Conservation (phyloP, 2,329 filamentous ascomycete genomes). For the Emericellopsis cladophorae region DNA sequence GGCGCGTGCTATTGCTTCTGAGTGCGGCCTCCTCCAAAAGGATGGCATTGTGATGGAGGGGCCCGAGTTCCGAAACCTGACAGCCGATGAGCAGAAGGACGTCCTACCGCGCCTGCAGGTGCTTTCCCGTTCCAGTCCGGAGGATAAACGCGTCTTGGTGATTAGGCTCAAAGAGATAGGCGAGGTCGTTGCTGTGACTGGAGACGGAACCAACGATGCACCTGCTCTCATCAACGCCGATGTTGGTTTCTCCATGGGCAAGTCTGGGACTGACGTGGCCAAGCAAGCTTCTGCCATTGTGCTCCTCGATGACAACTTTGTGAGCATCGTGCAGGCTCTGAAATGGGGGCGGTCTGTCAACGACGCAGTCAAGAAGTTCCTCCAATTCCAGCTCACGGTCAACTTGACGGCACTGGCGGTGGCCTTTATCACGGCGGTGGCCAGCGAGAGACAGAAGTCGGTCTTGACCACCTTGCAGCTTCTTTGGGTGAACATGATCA, state of each 20-base stretch:
- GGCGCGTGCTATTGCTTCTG: constrained; percentile 64
- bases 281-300: constrained; percentile 80
- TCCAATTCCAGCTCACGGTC: constrained; percentile 71
- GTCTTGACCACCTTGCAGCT: constrained; percentile 84
- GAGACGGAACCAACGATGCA: constrained; percentile 75
- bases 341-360: constrained; percentile 72
- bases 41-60: constrained; percentile 66
- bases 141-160: constrained; percentile 65
- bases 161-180: constrained; percentile 57
- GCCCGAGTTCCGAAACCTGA: constrained; percentile 63
- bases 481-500: constrained; percentile 94
- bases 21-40: constrained; percentile 61
- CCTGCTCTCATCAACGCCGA: constrained; percentile 71
- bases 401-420: constrained; percentile 84
- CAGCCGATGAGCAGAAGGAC: constrained; percentile 49
- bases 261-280: constrained; percentile 70
- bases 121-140: constrained; percentile 60
- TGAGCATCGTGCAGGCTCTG: constrained; percentile 73
- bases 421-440: constrained; percentile 78
- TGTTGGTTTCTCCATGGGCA: constrained; percentile 78
- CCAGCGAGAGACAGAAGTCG: constrained; percentile 53
- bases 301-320: constrained; percentile 79
- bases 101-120: constrained; percentile 60
- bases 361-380: constrained; percentile 64
- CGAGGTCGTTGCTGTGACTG: constrained; percentile 72